Conservation (phyloP, 768 basidiomycete species). For the Lactifluus subvellereus region DNA sequence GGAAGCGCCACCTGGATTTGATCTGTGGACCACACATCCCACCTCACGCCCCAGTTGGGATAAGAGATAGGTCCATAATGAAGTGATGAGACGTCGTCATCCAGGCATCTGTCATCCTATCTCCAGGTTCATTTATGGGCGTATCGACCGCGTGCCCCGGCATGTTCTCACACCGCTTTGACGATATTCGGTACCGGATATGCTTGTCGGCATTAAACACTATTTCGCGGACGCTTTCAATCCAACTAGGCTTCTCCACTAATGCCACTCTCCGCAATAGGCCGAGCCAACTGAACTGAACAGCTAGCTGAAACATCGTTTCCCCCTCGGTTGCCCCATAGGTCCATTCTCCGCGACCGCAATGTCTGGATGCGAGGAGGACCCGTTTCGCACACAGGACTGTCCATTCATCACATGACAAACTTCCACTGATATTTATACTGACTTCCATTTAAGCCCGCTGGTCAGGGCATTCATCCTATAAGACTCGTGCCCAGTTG, state of each 20-base stretch:
- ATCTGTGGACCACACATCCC: no score
- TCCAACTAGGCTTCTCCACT: not conserved
- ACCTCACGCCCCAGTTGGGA: no score
- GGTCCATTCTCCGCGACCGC: not conserved
- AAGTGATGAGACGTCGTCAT: not conserved
- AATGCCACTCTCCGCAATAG: not conserved
- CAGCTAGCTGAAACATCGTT: not conserved
- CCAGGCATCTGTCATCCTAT: constrained; percentile 1
- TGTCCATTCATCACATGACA: not conserved
- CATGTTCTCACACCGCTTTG: not conserved
- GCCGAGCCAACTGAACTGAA: no score
- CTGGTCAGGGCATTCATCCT: not conserved
- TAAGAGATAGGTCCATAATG: not conserved
- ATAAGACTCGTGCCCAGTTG: not conserved
- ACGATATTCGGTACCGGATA: constrained; percentile 4
- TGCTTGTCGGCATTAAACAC: not conserved
- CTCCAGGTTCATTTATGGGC: not conserved
- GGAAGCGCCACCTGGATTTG: not conserved
- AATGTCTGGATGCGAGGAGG: not conserved
- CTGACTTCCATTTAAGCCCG: not conserved
- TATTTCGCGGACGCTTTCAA: not conserved
- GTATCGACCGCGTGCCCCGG: not conserved
- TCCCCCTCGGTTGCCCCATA: not conserved
- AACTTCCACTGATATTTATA: not conserved
- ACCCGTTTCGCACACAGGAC: not conserved